phyloP scores from a whole-genome alignment of 1,139 yeast species.

The Candida freyschussii region DNA sequence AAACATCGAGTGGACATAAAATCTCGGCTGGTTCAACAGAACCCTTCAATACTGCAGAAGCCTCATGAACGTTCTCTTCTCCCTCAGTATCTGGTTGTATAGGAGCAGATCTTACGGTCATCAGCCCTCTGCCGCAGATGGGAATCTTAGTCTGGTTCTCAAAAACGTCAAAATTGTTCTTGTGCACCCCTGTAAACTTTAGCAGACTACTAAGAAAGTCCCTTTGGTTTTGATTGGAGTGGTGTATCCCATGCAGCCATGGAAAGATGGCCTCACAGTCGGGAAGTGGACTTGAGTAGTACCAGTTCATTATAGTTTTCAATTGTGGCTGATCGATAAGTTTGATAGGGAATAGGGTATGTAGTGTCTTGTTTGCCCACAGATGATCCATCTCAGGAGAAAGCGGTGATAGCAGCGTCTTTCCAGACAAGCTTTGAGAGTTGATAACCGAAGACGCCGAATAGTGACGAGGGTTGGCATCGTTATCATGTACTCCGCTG shows the following conservation, averaged over 20 bases:
- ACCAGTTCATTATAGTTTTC: constrained; percentile 37
- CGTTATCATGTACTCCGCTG: neutral
- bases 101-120: constrained; percentile 39
- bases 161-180: constrained; percentile 21
- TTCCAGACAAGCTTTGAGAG: constrained; percentile 4
- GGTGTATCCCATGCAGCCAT: constrained; percentile 78
- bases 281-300: constrained; percentile 51
- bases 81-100: constrained; percentile 23
- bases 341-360: constrained; percentile 25
- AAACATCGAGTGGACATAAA: constrained; percentile 36
- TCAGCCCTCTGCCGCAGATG: constrained; percentile 26
- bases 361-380: constrained; percentile 13
- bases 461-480: constrained; percentile 13
- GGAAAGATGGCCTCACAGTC: constrained; percentile 72
- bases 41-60: constrained; percentile 53
- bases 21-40: constrained; percentile 59
- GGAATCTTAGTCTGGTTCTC: constrained; percentile 19
- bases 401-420: constrained; percentile 10
- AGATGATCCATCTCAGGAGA: constrained; percentile 21
- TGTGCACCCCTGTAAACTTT: constrained; percentile 20
- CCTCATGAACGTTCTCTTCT: constrained; percentile 29
- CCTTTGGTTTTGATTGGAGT: constrained; percentile 22
- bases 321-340: constrained; percentile 31
- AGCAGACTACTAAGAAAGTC: constrained; percentile 20
- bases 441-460: constrained; percentile 20